These are phyloP conservation scores for Trichoderma harzianum DNA, from an alignment of 2,329 filamentous ascomycete genomes.

Conservation along the genomic window DNA sequence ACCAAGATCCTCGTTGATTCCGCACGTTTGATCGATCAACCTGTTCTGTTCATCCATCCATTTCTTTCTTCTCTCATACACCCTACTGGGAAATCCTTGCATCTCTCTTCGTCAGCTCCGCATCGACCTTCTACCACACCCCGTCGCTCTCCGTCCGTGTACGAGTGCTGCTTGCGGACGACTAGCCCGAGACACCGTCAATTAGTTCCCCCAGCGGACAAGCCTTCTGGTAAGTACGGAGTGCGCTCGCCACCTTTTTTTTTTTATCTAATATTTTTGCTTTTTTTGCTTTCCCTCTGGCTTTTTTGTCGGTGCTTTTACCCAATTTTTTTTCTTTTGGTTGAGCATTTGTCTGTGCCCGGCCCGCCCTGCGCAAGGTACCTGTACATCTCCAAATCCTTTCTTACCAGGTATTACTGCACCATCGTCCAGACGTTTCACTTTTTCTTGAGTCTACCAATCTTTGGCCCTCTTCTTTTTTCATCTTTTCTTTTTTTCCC, in stretches of 20 bases:
- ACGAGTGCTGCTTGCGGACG: not conserved
- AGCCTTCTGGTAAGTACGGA: slow-evolving; percentile 9
- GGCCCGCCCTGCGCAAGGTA: not conserved
- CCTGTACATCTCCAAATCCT: slow-evolving; percentile 7
- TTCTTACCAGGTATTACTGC: slow-evolving; percentile 13
- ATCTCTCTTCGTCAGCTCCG: not conserved
- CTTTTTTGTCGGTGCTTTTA: not conserved
- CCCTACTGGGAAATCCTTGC: not conserved
- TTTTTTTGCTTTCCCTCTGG: not conserved
- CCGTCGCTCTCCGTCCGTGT: not conserved
- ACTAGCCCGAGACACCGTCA: not conserved
- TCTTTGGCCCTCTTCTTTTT: not conserved
- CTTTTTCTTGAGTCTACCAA: not conserved
- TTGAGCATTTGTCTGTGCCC: not conserved
- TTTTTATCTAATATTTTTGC: not conserved
- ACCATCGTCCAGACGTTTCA: slow-evolving; percentile 11
- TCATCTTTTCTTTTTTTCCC: not conserved
- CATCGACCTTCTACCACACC: not conserved
- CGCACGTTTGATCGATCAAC: not conserved
- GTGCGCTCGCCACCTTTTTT: not conserved
- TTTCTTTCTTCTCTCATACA: not conserved
- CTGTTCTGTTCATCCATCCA: not conserved
- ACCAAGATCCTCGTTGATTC: not conserved
- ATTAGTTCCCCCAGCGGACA: not conserved
- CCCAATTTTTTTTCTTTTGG: not conserved